phyloP scores from a whole-genome alignment of 768 basidiomycete genomes.

The Harrya chromipes region DNA sequence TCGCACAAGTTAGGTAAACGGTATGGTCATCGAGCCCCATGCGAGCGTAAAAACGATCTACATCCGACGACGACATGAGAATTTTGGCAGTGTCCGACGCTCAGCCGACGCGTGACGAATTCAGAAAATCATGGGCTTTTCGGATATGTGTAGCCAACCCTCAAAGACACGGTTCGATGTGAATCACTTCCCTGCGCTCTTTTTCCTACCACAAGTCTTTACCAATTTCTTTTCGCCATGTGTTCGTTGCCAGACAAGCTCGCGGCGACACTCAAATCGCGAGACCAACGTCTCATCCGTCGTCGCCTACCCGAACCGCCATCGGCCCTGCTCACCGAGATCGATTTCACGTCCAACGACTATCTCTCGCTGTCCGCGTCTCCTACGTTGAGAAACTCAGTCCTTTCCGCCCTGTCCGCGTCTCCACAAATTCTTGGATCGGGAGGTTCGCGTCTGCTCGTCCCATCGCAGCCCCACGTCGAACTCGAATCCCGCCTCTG shows the following conservation, averaged over 20 bases:
- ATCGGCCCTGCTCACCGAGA: conserved; percentile 33
- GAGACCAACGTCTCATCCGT: conserved; percentile 65
- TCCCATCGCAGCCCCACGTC: conserved; percentile 54
- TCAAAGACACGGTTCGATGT: too few relatives aligned
- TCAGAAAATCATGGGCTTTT: neutral
- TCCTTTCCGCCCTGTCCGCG: conserved; percentile 50
- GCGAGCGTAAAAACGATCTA: conserved; percentile 10
- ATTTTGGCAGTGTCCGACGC: neutral
- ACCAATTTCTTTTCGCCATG: conserved; percentile 14
- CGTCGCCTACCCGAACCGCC: conserved; percentile 61
- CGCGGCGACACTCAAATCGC: conserved; percentile 53
- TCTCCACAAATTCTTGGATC: conserved; percentile 75
- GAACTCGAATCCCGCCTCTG: conserved; percentile 69
- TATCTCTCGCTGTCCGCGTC: conserved; percentile 81
- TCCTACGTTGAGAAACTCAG: conserved; percentile 48
- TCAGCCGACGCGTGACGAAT: neutral
- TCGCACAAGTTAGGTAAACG: too few relatives aligned
- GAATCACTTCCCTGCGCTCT: neutral
- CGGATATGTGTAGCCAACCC: neutral
- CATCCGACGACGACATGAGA: conserved; percentile 9
- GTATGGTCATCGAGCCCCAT: too few relatives aligned
- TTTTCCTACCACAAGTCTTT: neutral
- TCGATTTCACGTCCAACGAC: conserved; percentile 88
- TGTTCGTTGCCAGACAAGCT: conserved; percentile 40
- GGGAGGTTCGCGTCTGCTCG: conserved; percentile 82